Percentiles rank a stretch among this genome's conserved stretches.
Conservation (phyloP, 2,329 filamentous ascomycete genomes). For the Colletotrichum lini region DNA sequence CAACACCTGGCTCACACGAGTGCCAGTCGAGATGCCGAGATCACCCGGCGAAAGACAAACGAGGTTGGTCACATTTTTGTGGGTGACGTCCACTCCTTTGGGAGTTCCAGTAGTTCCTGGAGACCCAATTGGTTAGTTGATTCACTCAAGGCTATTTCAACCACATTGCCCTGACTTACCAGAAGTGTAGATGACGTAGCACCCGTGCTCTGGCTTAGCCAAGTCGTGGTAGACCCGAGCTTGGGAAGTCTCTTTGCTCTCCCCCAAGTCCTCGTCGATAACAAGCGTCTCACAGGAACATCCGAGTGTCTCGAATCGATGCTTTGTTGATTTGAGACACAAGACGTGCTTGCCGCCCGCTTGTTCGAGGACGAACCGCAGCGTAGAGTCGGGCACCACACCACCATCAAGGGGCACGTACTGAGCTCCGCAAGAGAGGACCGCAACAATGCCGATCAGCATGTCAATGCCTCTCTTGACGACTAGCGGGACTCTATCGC, state of each 20-base stretch:
- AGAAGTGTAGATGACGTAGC: slow-evolving; percentile 70
- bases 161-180: slow-evolving; percentile 46
- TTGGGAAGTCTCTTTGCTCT: slow-evolving; percentile 11
- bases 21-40: slow-evolving; percentile 64
- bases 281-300: neutral
- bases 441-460: slow-evolving; percentile 69
- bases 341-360: slow-evolving; percentile 61
- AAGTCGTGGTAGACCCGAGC: slow-evolving; percentile 43
- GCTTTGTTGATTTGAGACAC: slow-evolving; percentile 55
- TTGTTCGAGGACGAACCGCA: slow-evolving; percentile 64
- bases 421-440: slow-evolving; percentile 71
- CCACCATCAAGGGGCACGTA: slow-evolving; percentile 73
- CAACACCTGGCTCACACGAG: slow-evolving; percentile 67
- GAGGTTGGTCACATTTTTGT: slow-evolving; percentile 48
- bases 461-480: slow-evolving; percentile 69
- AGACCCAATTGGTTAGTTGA: neutral
- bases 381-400: slow-evolving; percentile 63
- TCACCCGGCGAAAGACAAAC: slow-evolving; percentile 45
- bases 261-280: slow-evolving; percentile 30
- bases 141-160: neutral
- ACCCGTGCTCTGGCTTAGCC: slow-evolving; percentile 55
- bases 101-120: slow-evolving; percentile 66
- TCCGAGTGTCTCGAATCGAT: slow-evolving; percentile 23
- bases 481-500: slow-evolving; percentile 66
- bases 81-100: slow-evolving; percentile 72